Base-by-base conservation (phyloP, 768 basidiomycete species). In the Naganishia kalamii region DNA sequence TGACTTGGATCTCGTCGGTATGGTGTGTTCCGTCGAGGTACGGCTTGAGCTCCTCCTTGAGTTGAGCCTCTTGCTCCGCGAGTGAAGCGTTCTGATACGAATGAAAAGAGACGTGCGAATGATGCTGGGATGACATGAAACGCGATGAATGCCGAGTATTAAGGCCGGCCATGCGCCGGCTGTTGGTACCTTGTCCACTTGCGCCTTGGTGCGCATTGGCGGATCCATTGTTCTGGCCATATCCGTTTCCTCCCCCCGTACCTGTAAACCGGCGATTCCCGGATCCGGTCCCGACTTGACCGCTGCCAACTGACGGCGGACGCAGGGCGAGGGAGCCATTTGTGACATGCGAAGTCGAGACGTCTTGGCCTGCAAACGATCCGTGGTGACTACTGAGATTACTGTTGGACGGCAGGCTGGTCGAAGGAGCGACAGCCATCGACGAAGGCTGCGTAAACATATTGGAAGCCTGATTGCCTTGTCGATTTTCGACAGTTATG, bases 11-110 rank as follows among this genome's bases (percentile, higher is more conserved):
- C 79, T 97, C 93, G 73, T 98, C 94, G 1, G 90, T 87, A 76
- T 92, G 88, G 75, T 92, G 92, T 63, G 87, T 88, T 10, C 94
- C 96, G 72, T 98, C 87, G 13, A 98, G 81, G 65, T 90, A 75
- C 2, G 80, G 68, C 29, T 75, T 63, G 40, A 80, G 65, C 30
- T 69, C 71, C 49, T 72, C 72, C 40, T 77, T 75, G 62, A 71
- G 69, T 48, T 50, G 32, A 10, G 65, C 57, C 29, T 66, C 57
- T 51, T 61, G 65, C 43, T 60, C 64, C 40, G 30, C 29, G 32
- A 57, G 23, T n/a, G 35, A 57, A 13, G 33, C 33, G 40, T 57
- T 41, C 37, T 57, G 54, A 27, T 57, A 57, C 37, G 54, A 40
- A 12, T 57, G 33, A 37, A 57, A 57, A 15, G 54, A 57, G 3